phyloP scores from a whole-genome alignment of 208 protist species.

The Acanthamoeba healyi region DNA sequence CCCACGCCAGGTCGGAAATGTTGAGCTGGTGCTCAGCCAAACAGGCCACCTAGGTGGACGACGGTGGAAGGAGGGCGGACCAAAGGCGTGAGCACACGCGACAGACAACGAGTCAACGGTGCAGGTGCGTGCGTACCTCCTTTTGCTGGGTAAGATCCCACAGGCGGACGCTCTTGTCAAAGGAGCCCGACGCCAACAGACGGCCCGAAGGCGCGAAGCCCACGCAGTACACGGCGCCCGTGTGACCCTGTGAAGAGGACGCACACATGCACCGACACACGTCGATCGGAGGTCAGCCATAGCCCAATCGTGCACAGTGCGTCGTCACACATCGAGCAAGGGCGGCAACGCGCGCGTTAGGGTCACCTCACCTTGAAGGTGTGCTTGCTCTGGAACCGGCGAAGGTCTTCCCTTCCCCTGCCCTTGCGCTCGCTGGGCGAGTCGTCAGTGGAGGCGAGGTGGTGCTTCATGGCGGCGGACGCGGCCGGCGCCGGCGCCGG shows the following conservation, averaged over 20 bases:
- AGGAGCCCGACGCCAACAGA: constrained; percentile 83
- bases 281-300: not conserved
- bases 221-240: constrained; percentile 78
- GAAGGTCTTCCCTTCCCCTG: constrained; percentile 76
- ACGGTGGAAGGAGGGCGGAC: not conserved
- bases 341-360: too few species aligned
- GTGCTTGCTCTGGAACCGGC: constrained; percentile 81
- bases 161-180: constrained; percentile 83
- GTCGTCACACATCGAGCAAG: too few species aligned
- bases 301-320: not conserved
- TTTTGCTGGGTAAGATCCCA: constrained; percentile 85
- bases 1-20: constrained; percentile 80
- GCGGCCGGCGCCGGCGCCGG: not conserved
- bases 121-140: constrained; percentile 3
- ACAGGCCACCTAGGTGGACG: constrained; percentile 37
- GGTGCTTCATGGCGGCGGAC: not conserved
- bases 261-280: too few species aligned
- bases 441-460: not conserved
- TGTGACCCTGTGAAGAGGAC: constrained; percentile 75
- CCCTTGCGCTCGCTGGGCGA: not conserved
- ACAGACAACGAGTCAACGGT: not conserved
- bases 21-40: constrained; percentile 79
- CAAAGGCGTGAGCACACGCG: too few species aligned
- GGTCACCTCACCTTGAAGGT: constrained; percentile 72
- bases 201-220: constrained; percentile 84